A percentile compares a stretch with the other conserved stretches of the same genome.
phyloP scores from a whole-genome alignment of 257 asterid genomes.

The Solanum pimpinellifolium region DNA sequence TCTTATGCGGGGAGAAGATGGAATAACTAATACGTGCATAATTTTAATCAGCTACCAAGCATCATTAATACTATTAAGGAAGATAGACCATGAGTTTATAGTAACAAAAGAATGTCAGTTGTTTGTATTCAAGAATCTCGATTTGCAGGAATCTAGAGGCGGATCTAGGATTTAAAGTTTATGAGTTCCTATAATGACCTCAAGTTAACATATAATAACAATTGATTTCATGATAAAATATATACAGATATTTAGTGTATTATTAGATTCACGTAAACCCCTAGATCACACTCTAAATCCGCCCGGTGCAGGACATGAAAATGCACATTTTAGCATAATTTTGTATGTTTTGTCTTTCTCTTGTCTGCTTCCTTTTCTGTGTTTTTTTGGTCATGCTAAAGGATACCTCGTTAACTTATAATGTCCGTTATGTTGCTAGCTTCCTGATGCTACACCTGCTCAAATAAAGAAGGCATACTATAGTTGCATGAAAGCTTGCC shows the following conservation, averaged over 20 bases:
- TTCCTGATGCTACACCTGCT: conserved; percentile 87
- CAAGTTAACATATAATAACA: not conserved
- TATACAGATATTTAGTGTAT: not conserved
- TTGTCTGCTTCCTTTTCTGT: not conserved
- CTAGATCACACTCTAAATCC: not conserved
- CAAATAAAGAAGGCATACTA: conserved; percentile 94
- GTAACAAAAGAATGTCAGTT: not conserved
- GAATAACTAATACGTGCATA: not conserved
- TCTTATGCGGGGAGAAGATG: not conserved
- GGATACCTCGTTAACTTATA: not conserved
- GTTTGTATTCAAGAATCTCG: not conserved
- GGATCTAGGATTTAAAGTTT: not conserved
- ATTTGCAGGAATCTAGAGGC: not conserved
- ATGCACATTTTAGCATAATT: not conserved
- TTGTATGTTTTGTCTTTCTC: not conserved
- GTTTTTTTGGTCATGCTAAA: not conserved
- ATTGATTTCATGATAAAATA: not conserved
- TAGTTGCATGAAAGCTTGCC: conserved; percentile 97
- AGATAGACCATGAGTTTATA: not conserved
- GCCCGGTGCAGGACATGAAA: not conserved
- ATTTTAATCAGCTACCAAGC: not conserved
- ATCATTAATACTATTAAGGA: not conserved
- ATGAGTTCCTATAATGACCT: not conserved
- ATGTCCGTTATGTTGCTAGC: conserved; percentile 24
- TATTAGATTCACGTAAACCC: not conserved